Base-by-base conservation (phyloP, 2,329 filamentous ascomycete species). In the Colletotrichum sp. region DNA sequence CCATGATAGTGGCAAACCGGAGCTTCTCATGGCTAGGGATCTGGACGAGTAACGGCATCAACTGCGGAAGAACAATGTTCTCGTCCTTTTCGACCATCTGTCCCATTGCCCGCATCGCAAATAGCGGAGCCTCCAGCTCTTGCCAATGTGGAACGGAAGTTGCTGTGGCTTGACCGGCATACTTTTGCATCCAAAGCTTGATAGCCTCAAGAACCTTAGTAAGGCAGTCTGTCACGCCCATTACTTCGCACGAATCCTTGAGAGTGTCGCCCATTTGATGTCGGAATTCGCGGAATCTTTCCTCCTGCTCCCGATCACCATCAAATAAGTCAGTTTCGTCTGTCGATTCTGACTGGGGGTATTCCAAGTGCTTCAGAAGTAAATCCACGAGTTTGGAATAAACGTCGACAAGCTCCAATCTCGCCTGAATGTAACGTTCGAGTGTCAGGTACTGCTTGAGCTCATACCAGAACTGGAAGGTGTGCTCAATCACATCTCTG, bases 1-100 rank as follows among this genome's bases (percentile, higher is more conserved):
- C 96, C 96, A 99, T 98, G 81, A 98, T 98, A 8, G 96, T 96
- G 77, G 98, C 96, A 85, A 99, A 99, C 9, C 96, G 95, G n/a
- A 99, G 91, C 87, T 98, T 99, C 85, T 98, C 95, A 81, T 99
- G 97, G 81, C 95, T 93, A 0, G 97, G 97, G 76, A 99, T 98
- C 82, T 97, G 95, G 13, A 98, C 95, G 77, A 99, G 92, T 72
- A 99, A 89, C 22, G 96, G 96, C 87, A 99, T 98, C 18, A 99
- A 92, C 81, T 96, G 95, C 5, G 96, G 95, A 55, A 99, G 89
- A 80, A 99, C 95, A 52, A 95, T 93, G 78, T 90, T 93, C 84
- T 99, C 97, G 65, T 98, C 94, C 74, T 93, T 93, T 71, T 96
- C 94, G 15, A 99, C 96, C 95, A 98, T 98, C 74, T 96, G 94